These are phyloP conservation scores for Eucalyptus tenuipes DNA, from an alignment of 345 rosid genomes.

Conservation along the genomic window DNA sequence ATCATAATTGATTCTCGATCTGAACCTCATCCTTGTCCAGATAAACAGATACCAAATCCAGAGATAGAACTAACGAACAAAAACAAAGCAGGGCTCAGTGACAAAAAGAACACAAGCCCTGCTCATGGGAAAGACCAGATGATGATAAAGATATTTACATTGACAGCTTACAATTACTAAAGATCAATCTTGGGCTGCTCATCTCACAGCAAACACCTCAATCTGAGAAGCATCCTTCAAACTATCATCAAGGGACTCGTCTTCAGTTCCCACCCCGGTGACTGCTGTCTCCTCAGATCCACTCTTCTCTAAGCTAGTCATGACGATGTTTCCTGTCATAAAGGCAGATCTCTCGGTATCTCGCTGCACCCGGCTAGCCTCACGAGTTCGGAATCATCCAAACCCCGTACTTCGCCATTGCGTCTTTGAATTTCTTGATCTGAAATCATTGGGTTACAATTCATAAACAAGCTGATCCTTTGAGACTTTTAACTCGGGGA, in stretches of 20 bases:
- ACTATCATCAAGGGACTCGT: not conserved
- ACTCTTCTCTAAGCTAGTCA: not conserved
- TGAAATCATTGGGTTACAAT: not conserved
- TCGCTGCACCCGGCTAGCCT: not conserved
- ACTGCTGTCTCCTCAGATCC: not conserved
- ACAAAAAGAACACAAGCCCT: not conserved
- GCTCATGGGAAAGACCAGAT: not conserved
- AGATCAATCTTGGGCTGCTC: not conserved
- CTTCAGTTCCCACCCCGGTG: not conserved
- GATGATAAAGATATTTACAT: not conserved
- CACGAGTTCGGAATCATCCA: slow-evolving; percentile 27
- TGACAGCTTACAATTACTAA: not conserved
- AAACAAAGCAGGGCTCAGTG: not conserved
- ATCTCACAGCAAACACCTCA: not conserved
- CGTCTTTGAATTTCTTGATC: slow-evolving; percentile 64
- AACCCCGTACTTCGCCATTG: slow-evolving; percentile 38
- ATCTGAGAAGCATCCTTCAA: not conserved
- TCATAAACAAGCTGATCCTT: not conserved
- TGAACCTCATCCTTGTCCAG: not conserved
- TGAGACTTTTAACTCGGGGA: not conserved
- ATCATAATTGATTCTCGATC: not conserved
- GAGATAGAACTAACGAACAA: not conserved
- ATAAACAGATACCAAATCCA: not conserved
- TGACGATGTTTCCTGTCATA: not conserved
- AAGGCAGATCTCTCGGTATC: not conserved